Conservation (phyloP, 768 basidiomycete species). For the Exidia glandulosa region DNA sequence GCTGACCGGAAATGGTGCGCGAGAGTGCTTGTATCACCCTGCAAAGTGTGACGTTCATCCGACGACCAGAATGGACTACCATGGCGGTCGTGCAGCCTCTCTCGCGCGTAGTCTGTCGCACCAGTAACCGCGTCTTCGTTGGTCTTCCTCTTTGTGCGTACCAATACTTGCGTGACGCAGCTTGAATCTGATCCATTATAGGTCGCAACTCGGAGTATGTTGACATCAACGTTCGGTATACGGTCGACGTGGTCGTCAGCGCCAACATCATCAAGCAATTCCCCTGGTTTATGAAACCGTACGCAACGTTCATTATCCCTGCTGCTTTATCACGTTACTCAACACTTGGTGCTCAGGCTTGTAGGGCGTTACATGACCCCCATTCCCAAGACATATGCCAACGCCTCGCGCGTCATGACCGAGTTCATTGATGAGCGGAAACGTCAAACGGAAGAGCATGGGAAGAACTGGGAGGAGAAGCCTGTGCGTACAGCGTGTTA, state of each 20-base stretch:
- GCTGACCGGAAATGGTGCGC: slow-evolving; percentile 1
- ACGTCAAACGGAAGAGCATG: slow-evolving; percentile 12
- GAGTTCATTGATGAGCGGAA: slow-evolving; percentile 22
- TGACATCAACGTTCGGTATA: slow-evolving; percentile 3
- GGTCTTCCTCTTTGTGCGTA: slow-evolving; percentile 22
- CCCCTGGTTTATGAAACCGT: slow-evolving; percentile 10
- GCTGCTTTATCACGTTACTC: neutral
- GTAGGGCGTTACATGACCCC: slow-evolving; percentile 3
- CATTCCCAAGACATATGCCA: slow-evolving; percentile 1
- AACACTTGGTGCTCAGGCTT: neutral
- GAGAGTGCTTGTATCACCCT: neutral
- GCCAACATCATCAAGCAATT: slow-evolving; percentile 4
- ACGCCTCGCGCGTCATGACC: slow-evolving; percentile 11
- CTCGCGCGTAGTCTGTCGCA: slow-evolving; percentile 20
- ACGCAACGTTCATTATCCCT: neutral
- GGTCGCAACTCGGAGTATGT: slow-evolving; percentile 2
- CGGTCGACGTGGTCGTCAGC: neutral
- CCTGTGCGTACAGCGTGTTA: slow-evolving; percentile 18
- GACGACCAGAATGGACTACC: slow-evolving; percentile 13
- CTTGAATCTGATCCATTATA: neutral
- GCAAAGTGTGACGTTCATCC: neutral
- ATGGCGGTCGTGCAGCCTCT: slow-evolving; percentile 12
- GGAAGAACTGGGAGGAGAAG: slow-evolving; percentile 18
- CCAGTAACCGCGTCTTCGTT: slow-evolving; percentile 24
- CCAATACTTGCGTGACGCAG: neutral